Conservation (phyloP, 2,329 filamentous ascomycete genomes). For the Moelleriella libera region DNA sequence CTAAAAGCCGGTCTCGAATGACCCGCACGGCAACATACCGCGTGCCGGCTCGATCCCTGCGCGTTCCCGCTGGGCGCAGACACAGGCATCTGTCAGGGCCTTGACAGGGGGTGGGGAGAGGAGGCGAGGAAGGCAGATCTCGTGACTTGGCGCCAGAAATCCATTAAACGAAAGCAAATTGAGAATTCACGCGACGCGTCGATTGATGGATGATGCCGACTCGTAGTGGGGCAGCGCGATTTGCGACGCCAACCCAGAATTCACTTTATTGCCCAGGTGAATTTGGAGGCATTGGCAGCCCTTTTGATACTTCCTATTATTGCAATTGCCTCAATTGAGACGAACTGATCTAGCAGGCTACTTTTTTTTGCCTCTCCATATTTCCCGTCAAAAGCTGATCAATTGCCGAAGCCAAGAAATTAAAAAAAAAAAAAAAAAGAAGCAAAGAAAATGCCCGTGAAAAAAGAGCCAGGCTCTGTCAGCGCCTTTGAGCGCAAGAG, state of each 20-base stretch:
- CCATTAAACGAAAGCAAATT: conserved; percentile 4
- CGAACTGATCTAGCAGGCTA: too few relatives aligned
- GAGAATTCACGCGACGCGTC: background rate
- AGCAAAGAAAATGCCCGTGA: conserved; percentile 27
- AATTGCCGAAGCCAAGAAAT: background rate
- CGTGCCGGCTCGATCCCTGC: too few relatives aligned
- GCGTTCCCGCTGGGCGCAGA: too few relatives aligned
- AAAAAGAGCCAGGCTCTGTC: conserved; percentile 32
- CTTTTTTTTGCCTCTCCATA: background rate
- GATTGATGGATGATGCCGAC: background rate
- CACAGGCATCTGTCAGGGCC: background rate
- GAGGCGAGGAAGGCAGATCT: conserved; percentile 1
- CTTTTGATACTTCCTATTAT: too few relatives aligned
- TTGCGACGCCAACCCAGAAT: too few relatives aligned
- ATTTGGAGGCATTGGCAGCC: too few relatives aligned
- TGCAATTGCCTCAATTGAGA: too few relatives aligned
- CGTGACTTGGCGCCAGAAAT: conserved; percentile 8
- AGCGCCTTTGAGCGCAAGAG: conserved; percentile 81
- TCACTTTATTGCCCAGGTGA: too few relatives aligned
- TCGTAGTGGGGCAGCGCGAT: too few relatives aligned
- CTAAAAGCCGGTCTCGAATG: background rate
- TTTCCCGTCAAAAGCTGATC: background rate
- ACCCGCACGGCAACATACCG: background rate
- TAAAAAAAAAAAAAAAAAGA: background rate
- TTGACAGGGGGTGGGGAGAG: background rate